These are phyloP conservation scores for Stephanodiscus triporus DNA, from an alignment of 108 stramenopile genomes.

Conservation along the genomic window DNA sequence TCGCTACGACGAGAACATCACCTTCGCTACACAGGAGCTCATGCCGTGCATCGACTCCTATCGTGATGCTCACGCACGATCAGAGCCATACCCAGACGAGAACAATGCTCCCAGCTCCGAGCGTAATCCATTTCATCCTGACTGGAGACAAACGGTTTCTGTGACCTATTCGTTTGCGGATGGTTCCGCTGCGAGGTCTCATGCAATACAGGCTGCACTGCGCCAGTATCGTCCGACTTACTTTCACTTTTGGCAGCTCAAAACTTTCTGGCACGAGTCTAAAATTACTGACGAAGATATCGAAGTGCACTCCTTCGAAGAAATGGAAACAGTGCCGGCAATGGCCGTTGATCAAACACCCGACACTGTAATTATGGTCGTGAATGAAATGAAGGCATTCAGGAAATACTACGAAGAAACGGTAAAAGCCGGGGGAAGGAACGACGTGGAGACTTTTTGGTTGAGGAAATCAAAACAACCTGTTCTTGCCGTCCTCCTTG, in stretches of 20 bases:
- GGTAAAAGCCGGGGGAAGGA: slow-evolving; percentile 34
- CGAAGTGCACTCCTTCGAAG: slow-evolving; percentile 91
- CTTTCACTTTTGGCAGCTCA: slow-evolving; percentile 94
- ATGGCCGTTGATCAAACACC: slow-evolving; percentile 61
- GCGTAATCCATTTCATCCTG: slow-evolving; percentile 59
- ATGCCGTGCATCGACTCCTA: slow-evolving; percentile 85
- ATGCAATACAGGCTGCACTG: slow-evolving; percentile 94
- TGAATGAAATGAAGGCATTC: slow-evolving; percentile 91
- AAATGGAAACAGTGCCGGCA: slow-evolving; percentile 91
- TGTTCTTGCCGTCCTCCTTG: slow-evolving; percentile 96
- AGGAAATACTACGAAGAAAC: slow-evolving; percentile 70
- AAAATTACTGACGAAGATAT: slow-evolving; percentile 90
- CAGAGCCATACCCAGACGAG: slow-evolving; percentile 61
- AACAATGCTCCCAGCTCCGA: slow-evolving; percentile 9
- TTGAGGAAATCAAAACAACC: slow-evolving; percentile 94
- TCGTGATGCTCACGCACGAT: slow-evolving; percentile 81
- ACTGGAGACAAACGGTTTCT: slow-evolving; percentile 82
- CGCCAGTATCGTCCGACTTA: slow-evolving; percentile 90
- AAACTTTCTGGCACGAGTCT: slow-evolving; percentile 95
- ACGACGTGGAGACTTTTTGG: slow-evolving; percentile 93
- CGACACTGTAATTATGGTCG: slow-evolving; percentile 55
- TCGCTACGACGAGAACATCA: slow-evolving; percentile 96
- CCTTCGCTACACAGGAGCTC: slow-evolving; percentile 90
- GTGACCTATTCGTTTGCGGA: slow-evolving; percentile 93
- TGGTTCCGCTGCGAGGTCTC: slow-evolving; percentile 91